Evolutionary conservation across 768 basidiomycete genomes (phyloP).

Genomic region (Tulasnella sp.): DNA sequence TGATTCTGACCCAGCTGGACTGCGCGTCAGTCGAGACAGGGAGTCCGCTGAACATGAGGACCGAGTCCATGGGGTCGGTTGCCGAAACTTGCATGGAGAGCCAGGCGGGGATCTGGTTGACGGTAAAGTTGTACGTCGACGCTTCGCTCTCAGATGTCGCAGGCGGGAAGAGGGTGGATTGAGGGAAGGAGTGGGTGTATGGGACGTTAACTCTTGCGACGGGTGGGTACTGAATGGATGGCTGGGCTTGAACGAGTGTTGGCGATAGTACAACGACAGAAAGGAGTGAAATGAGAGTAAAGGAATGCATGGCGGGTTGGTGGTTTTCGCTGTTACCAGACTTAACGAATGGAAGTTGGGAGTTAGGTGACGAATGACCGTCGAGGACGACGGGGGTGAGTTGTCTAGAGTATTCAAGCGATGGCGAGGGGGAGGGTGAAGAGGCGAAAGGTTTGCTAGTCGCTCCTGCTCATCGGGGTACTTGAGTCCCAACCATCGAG

Average conservation of each 20-base stretch:
- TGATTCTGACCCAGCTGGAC: conserved; percentile 25
- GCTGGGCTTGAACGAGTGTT: neutral
- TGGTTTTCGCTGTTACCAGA: neutral
- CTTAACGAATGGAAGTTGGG: neutral
- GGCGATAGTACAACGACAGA: neutral
- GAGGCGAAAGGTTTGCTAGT: neutral
- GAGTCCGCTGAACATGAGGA: conserved; percentile 21
- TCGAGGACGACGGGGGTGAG: neutral
- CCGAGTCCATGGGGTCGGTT: neutral
- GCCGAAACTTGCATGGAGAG: neutral
- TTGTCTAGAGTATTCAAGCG: neutral
- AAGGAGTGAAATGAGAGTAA: conserved; percentile 6
- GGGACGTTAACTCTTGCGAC: conserved; percentile 18
- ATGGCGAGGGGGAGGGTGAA: neutral
- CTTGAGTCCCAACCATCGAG: neutral
- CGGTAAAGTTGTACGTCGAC: conserved; percentile 5
- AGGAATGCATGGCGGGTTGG: neutral
- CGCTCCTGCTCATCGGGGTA: neutral
- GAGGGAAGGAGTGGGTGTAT: conserved; percentile 27
- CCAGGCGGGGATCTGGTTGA: neutral
- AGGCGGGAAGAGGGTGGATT: conserved; percentile 20
- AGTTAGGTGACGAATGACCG: neutral
- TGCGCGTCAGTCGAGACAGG: neutral
- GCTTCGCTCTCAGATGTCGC: conserved; percentile 7
- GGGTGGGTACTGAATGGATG: conserved; percentile 5